Base-by-base conservation (phyloP, 345 rosid species). In the Nephelium lappaceum region DNA sequence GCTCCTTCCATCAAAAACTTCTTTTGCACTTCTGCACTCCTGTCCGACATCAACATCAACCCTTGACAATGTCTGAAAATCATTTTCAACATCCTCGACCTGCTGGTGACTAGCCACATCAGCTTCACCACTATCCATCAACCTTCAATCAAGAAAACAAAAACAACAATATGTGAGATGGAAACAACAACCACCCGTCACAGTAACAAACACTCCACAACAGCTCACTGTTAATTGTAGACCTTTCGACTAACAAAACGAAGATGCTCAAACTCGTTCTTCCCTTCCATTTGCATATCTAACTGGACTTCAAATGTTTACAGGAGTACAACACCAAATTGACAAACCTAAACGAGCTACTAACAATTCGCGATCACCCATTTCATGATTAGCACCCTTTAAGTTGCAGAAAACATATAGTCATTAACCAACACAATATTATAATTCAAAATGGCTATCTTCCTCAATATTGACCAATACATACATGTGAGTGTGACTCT, bases 81-180 rank as follows among this genome's bases (percentile, higher is more conserved):
- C 62, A 42, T 55, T 57, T 66, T 67, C 36, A 16, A 55, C 51
- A 27, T 11, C 77, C 61, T 47, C 36, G 18, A 36, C 69, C 39
- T 27, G 67, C 21, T 60, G 25, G 25, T 69, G 45, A 69, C 77
- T 77, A 45, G 70, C 60, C 45, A 68, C 2, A 55, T 70, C 81
- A 69, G 51, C 71, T 45, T 78, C 86, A 70, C 71, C 1, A 57
- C 71, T 41, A 47, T 67, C 86, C 84, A 81, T 84, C 63, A 55
- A 70, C 58, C 78, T 80, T 62, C 60, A 71, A 3, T 68, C 41
- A 16, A 58, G 39, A 62, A 41, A 71, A 15, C n/a, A 27, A 58
- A 43, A 24, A 61, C 0, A 25, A 25, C 66, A 57, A 74, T 43
- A 6, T 41, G 27, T 9, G 36, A 47, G 67, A 69, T 31, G 62